Base-by-base conservation (phyloP, 768 basidiomycete species). In the Boletus rubescentipes region DNA sequence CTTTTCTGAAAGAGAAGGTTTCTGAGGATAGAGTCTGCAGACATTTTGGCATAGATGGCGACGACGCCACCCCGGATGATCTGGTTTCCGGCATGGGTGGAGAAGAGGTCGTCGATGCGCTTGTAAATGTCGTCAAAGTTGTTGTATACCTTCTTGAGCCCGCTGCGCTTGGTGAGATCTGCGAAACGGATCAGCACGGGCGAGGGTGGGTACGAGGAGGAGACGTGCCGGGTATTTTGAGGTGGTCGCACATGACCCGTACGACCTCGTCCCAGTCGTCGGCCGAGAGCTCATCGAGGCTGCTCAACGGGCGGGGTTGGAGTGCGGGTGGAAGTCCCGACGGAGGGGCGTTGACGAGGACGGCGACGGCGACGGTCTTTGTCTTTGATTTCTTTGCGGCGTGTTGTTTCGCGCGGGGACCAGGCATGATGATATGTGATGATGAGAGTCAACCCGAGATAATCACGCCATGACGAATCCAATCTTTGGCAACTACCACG, bases 401-500 rank as follows among this genome's bases (percentile, higher is more conserved):
- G 34, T 54, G 43, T 4, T 42, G 57, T 62, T 68, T 68, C 47
- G 54, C 53, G 40, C 68, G 54, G 4, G 66, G 66, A 42, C 68
- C 66, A 39, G 66, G 68, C 67, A 70, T 68, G 2, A 41, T 36
- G 45, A 38, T n/a, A n/a, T n/a, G n/a, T 30, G 46, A 21, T 29
- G 32, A 18, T 34, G 44, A 14, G 41, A 30, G 10, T 31, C n/a
- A 30, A 29, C 26, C 39, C 16, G 21, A 18, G 49, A 50, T 42
- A 51, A 44, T 16, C 34, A 46, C 32, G 32, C 21, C 30, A 65
- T 65, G 64, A 8, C 51, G 21, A 42, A 23, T 15, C 47, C 53
- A 16, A 43, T 80, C 23, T 74, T 89, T 66, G 90, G 89, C 54
- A 91, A 91, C 66, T 91, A 91, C 66, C 81, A 83, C 66, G 83